phyloP scores from a whole-genome alignment of 2,329 filamentous ascomycete species.

The Xylariaceae sp. region DNA sequence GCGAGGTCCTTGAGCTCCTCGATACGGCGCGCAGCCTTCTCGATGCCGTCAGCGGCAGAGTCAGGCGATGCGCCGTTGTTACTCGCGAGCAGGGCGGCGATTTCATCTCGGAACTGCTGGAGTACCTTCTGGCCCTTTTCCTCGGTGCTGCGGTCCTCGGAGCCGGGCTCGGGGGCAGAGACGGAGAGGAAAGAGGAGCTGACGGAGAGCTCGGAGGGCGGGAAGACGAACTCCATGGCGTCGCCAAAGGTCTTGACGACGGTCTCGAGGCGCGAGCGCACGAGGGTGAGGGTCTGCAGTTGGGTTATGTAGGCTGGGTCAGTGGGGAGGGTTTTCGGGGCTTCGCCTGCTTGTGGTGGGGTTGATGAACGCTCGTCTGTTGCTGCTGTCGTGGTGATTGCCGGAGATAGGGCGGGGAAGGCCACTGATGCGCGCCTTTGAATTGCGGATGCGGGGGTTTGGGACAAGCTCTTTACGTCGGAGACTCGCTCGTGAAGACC shows the following conservation, averaged over 20 bases:
- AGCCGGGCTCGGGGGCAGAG: conserved; percentile 72
- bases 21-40: conserved; percentile 67
- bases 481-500: conserved; percentile 35
- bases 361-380: not conserved
- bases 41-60: conserved; percentile 60
- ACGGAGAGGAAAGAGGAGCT: conserved; percentile 84
- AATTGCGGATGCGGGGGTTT: conserved; percentile 16
- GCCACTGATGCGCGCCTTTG: conserved; percentile 25
- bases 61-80: conserved; percentile 43
- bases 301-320: conserved; percentile 65
- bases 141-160: conserved; percentile 61
- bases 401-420: conserved; percentile 11
- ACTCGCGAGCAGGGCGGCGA: conserved; percentile 54
- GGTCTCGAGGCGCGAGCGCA: conserved; percentile 76
- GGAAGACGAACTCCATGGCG: conserved; percentile 91
- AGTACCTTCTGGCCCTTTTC: conserved; percentile 83
- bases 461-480: conserved; percentile 14
- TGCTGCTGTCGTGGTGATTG: conserved; percentile 12
- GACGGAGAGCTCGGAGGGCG: conserved; percentile 79
- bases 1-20: conserved; percentile 71
- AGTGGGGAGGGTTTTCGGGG: conserved; percentile 17
- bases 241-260: conserved; percentile 91
- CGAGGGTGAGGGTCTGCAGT: conserved; percentile 74
- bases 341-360: conserved; percentile 5
- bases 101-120: conserved; percentile 63